These are phyloP conservation scores for Leucosporidium yakuticum DNA, from an alignment of 768 basidiomycete species.

Conservation along the genomic window DNA sequence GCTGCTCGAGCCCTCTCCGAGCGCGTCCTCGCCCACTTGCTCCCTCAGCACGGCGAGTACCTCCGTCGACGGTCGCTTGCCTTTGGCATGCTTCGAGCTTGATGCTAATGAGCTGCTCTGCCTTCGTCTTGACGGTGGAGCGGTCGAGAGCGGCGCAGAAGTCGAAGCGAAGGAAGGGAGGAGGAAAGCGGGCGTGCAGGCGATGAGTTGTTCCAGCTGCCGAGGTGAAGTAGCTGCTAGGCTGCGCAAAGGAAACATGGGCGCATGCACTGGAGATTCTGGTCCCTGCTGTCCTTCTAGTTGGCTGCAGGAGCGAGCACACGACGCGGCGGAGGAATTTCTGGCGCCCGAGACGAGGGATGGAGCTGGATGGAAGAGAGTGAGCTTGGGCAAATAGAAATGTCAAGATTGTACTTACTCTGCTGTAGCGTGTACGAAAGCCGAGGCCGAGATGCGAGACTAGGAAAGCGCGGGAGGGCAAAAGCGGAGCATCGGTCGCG, in stretches of 20 bases:
- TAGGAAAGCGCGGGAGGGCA: not conserved
- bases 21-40: not conserved
- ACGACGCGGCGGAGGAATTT: not conserved
- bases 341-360: not conserved
- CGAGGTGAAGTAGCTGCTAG: not conserved
- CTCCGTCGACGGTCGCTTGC: not conserved
- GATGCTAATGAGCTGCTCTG: not conserved
- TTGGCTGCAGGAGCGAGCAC: not conserved
- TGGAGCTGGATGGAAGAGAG: not conserved
- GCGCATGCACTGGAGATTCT: too few relatives aligned
- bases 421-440: slow-evolving; percentile 1
- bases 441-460: not conserved
- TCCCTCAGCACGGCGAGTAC: not conserved
- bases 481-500: not conserved
- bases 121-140: not conserved
- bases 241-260: slow-evolving; percentile 9
- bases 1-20: not conserved
- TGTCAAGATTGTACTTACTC: not conserved
- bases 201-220: slow-evolving; percentile 3
- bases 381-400: not conserved
- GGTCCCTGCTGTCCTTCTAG: not conserved
- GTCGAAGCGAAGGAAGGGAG: slow-evolving; percentile 20
- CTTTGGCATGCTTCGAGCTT: too few relatives aligned
- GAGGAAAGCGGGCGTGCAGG: slow-evolving; percentile 22
- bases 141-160: not conserved